Percentiles rank a stretch among this genome's conserved stretches.
Conservation (phyloP, 148 eudicot species). For the Vaccinium darrowii region DNA sequence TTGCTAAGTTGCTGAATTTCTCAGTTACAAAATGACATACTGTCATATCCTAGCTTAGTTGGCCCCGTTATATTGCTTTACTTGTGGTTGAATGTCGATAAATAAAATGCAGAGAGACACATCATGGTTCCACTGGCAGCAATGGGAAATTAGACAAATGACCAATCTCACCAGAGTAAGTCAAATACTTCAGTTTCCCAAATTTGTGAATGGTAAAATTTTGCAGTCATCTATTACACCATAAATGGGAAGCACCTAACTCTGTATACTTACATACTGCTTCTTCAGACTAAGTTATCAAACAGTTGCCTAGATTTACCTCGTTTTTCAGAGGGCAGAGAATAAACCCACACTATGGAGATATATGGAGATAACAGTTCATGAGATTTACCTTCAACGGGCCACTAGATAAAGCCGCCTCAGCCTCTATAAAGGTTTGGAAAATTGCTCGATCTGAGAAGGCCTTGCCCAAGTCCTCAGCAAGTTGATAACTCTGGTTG, state of each 20-base stretch:
- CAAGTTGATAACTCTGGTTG: constrained; percentile 60
- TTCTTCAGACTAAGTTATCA: background rate
- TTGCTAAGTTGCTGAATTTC: background rate
- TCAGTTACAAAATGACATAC: background rate
- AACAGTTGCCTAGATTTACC: background rate
- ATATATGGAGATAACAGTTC: background rate
- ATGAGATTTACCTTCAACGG: constrained; percentile 62
- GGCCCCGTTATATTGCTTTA: background rate
- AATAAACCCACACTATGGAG: background rate
- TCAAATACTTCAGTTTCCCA: background rate
- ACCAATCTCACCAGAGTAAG: background rate
- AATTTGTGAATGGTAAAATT: background rate
- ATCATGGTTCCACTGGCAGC: background rate
- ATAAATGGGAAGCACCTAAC: background rate
- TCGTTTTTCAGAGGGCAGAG: background rate
- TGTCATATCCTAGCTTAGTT: background rate
- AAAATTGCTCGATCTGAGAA: constrained; percentile 67
- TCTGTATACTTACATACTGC: background rate
- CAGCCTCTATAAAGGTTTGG: constrained; percentile 58
- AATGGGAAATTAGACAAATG: background rate
- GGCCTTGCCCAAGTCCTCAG: constrained; percentile 79
- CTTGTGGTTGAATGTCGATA: background rate
- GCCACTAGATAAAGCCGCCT: constrained; percentile 55
- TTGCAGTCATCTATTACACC: background rate
- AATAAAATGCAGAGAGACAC: background rate